Conservation (phyloP, 2,329 filamentous ascomycete species). For the Penicillium sp. region DNA sequence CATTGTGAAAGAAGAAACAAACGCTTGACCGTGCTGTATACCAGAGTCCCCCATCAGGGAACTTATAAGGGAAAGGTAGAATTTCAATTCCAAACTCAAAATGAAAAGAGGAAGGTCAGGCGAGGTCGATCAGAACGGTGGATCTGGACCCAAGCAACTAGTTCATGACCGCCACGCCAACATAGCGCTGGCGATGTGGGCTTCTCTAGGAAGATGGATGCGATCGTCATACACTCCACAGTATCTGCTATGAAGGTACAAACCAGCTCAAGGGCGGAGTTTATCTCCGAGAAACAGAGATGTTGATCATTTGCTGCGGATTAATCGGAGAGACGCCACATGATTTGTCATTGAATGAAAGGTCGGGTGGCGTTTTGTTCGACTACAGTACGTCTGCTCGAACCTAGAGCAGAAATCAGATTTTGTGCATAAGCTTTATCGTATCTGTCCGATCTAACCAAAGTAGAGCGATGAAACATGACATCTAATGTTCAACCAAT, state of each 20-base stretch:
- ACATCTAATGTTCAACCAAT: background rate
- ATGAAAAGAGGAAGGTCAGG: background rate
- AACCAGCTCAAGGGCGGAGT: background rate
- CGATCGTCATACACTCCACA: background rate
- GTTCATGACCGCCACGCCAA: background rate
- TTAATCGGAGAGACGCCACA: background rate
- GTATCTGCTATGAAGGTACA: background rate
- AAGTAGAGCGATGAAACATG: background rate
- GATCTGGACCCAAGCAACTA: background rate
- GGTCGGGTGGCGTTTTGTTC: background rate
- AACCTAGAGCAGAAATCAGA: too few relatives aligned
- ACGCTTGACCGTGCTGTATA: background rate
- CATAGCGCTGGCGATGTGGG: background rate
- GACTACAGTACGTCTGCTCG: too few relatives aligned
- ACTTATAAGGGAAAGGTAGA: slow-evolving; percentile 5
- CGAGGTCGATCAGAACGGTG: background rate
- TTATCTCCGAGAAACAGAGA: background rate
- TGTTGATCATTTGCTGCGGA: background rate
- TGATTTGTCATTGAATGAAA: background rate
- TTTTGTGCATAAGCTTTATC: background rate
- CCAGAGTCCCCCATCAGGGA: background rate
- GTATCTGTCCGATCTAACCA: background rate
- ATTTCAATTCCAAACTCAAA: background rate
- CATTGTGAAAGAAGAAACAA: slow-evolving; percentile 6
- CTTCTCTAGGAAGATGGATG: background rate